A percentile compares a stretch with the other conserved stretches of the same genome.
Evolutionary conservation across 2,329 filamentous ascomycete species (phyloP).

Genomic region (Penicillium sp.): DNA sequence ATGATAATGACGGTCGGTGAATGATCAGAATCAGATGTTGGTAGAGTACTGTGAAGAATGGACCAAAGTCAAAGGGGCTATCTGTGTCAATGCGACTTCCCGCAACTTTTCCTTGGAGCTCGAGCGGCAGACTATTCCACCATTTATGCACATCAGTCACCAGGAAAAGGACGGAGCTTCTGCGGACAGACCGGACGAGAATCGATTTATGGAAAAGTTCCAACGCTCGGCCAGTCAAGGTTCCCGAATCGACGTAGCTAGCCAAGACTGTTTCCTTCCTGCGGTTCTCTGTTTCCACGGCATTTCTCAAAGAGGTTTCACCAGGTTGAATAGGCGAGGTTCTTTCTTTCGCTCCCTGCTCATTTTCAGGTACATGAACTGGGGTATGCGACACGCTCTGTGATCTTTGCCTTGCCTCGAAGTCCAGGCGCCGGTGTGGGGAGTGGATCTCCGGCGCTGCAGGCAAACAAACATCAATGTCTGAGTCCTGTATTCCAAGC

Average conservation of each 20-base stretch:
- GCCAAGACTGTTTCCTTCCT: constrained; percentile 40
- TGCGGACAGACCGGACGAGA: constrained; percentile 43
- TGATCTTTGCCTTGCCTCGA: neutral
- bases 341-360: neutral
- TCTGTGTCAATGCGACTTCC: neutral
- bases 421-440: constrained; percentile 15
- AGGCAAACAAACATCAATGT: constrained; percentile 53
- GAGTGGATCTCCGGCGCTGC: constrained; percentile 46
- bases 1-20: constrained; percentile 44
- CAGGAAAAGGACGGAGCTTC: constrained; percentile 42
- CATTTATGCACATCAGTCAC: constrained; percentile 48
- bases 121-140: constrained; percentile 46
- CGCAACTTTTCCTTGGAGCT: constrained; percentile 27
- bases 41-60: constrained; percentile 48
- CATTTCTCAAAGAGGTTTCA: neutral
- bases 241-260: constrained; percentile 46
- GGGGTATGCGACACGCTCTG: neutral
- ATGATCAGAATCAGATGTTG: constrained; percentile 47
- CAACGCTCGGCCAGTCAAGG: constrained; percentile 44
- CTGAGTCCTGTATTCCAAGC: constrained; percentile 47
- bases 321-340: neutral
- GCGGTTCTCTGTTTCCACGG: constrained; percentile 16
- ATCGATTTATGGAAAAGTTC: constrained; percentile 49
- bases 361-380: neutral
- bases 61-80: constrained; percentile 34